Base-by-base conservation (phyloP, 768 basidiomycete species). In the Boletus rubropictus region DNA sequence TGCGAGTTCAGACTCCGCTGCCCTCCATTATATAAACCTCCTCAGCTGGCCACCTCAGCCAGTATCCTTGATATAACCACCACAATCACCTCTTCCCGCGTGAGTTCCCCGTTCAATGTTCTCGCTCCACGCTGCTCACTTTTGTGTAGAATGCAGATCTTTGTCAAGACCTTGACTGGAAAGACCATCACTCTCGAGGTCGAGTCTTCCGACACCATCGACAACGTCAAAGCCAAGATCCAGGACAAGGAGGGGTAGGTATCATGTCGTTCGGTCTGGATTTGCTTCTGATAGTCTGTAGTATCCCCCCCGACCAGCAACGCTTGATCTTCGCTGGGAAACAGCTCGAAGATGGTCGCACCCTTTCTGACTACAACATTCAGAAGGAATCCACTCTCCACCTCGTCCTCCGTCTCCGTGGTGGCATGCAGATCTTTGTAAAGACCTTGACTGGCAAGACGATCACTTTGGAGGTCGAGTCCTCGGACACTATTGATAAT, bases 151-250 rank as follows among this genome's bases (percentile, higher is more conserved):
- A 63, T 65, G 62, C 62, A 91, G 69, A 88, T 90, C 60, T 89
- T 89, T 51, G 84, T 92, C 38, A 92, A 92, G 76, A 89, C 87
- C 20, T 70, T 90, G 37, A 90, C 88, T 7, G 87, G 89, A 50
- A 90, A 91, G 82, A 91, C 89, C 24, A 89, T n/a, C n/a, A n/a
- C n/a, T n/a, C n/a, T n/a, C n/a, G n/a, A n/a, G n/a, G n/a, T n/a
- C n/a, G n/a, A n/a, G n/a, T n/a, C n/a, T n/a, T n/a, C n/a, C n/a
- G n/a, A n/a, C n/a, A n/a, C n/a, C n/a, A n/a, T n/a, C n/a, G n/a
- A n/a, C n/a, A n/a, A n/a, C n/a, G n/a, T n/a, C n/a, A n/a, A n/a
- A n/a, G n/a, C n/a, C n/a, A n/a, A 28, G 27, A 28, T 28, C 7
- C 27, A 28, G 27, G 27, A 28, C 27, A 28, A 28, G 27, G 27